Evolutionary conservation across 139 green algal genomes (phyloP).

Genomic region (Trebouxia sp.): DNA sequence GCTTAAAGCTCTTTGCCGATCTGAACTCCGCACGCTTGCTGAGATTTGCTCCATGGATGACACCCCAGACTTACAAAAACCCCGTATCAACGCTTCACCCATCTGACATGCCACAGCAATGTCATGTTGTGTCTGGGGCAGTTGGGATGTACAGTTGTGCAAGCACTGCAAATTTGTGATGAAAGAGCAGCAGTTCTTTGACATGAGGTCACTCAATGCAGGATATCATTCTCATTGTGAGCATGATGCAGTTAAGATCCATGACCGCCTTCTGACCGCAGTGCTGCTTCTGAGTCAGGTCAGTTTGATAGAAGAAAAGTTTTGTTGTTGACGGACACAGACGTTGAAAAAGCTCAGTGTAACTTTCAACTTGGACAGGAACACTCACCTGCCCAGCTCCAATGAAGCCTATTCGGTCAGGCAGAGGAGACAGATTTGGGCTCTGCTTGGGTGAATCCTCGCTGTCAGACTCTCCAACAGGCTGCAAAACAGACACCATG

Average conservation of each 20-base stretch:
- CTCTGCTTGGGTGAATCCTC: slow-evolving; percentile 9
- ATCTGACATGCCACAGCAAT: slow-evolving; percentile 41
- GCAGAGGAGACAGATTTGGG: neutral
- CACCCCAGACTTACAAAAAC: slow-evolving; percentile 53
- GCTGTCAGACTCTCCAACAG: slow-evolving; percentile 3
- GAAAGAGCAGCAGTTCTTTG: too few species aligned
- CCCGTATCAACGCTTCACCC: slow-evolving; percentile 68
- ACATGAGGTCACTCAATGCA: too few species aligned
- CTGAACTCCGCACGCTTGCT: slow-evolving; percentile 28
- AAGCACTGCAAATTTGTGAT: too few species aligned
- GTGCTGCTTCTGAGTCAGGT: too few species aligned
- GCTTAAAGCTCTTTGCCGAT: slow-evolving; percentile 32
- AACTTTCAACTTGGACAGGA: neutral
- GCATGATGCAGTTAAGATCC: too few species aligned
- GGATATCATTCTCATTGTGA: too few species aligned
- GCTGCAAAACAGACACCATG: neutral
- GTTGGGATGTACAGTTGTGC: neutral
- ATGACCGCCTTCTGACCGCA: too few species aligned
- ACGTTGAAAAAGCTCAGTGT: too few species aligned
- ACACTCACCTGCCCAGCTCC: slow-evolving; percentile 22
- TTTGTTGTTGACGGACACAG: too few species aligned
- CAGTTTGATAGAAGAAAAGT: too few species aligned
- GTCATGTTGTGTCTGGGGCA: neutral
- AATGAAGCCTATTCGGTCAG: slow-evolving; percentile 27
- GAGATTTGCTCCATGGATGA: slow-evolving; percentile 5